Evolutionary conservation across 495 filamentous ascomycete species (phyloP), one percentile per base, ranked within the genome.

Genomic region (Annulohypoxylon maeteangense): DNA sequence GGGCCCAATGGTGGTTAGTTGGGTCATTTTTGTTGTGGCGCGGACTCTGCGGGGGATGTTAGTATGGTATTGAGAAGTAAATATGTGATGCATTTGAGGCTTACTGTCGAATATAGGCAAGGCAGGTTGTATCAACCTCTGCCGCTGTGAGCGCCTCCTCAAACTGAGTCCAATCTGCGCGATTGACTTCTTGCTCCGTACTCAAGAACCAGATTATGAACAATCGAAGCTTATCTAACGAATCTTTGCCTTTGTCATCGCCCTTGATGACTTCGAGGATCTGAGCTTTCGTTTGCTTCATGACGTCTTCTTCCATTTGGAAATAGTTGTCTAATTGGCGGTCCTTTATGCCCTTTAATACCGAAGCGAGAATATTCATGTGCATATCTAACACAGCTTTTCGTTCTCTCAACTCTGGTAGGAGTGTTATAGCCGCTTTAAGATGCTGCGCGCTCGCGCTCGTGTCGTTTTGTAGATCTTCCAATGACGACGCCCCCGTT

Each of bases 181-280:
- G 88, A 47, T 87, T 88, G 20, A 97, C 86, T 67, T 98, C 93
- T 65, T 93, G 91, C 76, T 98, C 96, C 1, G 93, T 97, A 78
- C 94, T 98, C 34, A 99, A 85, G 82, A 92, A 97, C 95, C 95
- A 99, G 76, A 98, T 98, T 59, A 99, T 90, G 80, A 98, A 99
- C 31, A 98, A 79, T 18, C 95, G 86, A 6, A 98, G 87, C 79
- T 98, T 98, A 72, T 99, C 95, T 12, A 88, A 80, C 3, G 96
- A 87, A 56, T 96, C 88, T 31, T 88, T 92, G 57, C 94, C 94
- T 81, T 97, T 97, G 48, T 88, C 86, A 5, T 82, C 77, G 66
- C 94, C 92, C 64, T 89, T 94, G 74, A 99, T 90, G 27, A 96
- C 81, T 69, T 98, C 95, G 14, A 98, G 78, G 32, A 99, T 90